Evolutionary conservation across 805 yeast genomes (phyloP), one percentile per base, ranked within the genome.

Genomic region (Nakazawaea ambrosiae): DNA sequence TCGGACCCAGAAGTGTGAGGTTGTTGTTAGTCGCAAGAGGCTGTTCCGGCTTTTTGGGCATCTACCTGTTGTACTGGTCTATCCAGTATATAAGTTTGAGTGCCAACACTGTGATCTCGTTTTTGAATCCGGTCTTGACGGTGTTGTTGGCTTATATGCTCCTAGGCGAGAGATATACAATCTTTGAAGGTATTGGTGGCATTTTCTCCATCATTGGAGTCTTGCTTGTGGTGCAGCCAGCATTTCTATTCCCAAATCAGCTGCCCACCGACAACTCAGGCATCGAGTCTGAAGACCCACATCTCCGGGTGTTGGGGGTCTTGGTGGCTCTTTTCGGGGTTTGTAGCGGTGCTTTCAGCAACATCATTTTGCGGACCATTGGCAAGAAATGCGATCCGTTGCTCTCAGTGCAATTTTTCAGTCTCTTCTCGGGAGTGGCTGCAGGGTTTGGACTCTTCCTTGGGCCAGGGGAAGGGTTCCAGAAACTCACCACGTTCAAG

Each of bases 71-170:
- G 40, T 67, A 67, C 47, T 67, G 44, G 46, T 62, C 70, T 1
- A 53, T 67, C 44, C 68, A 63, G 47, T 67, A 66, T 44, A 53
- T 67, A 38, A 61, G 68, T 47, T 43, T 67, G 14, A 58, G 66
- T 24, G 70, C 66, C 46, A 69, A 70, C 2, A 68, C 66, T 6
- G 65, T 69, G 29, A 63, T 67, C 40, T 63, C 70, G 5, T 67
- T 66, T 37, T 50, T 67, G 42, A 57, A 60, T 5, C 73, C 73
- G 1, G 61, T 66, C 58, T 61, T 66, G 16, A 66, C 73, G 4
- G 64, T 68, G 3, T 58, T 66, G 33, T 49, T 65, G 31, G 71
- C 71, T 1, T 65, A 60, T 60, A 42, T 60, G 11, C 39, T 62
- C 2, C 45, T 67, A 23, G 57, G 55, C 37, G 73, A 67, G 45